These are phyloP conservation scores for Penicillium sp. DNA, from an alignment of 2,329 filamentous ascomycete genomes.

Conservation along the genomic window DNA sequence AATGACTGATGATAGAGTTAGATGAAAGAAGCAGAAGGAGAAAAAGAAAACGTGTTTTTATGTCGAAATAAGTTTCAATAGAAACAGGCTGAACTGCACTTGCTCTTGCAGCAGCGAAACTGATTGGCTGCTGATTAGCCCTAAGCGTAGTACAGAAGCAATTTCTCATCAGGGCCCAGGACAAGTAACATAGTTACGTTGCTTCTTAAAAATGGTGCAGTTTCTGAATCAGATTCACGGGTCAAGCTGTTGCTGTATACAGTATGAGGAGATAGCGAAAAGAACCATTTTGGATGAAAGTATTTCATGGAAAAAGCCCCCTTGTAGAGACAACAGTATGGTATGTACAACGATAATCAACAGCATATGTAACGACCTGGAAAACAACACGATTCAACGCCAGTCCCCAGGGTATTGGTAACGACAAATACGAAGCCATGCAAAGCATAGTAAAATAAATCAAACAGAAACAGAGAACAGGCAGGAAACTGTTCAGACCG, in stretches of 20 bases:
- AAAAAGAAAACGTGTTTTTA: slow-evolving; percentile 19
- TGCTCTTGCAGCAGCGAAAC: background rate
- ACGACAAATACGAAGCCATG: background rate
- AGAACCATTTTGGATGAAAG: too few relatives aligned
- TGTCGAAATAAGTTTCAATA: slow-evolving; percentile 21
- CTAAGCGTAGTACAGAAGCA: background rate
- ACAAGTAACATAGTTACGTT: background rate
- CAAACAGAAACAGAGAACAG: background rate
- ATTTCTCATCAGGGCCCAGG: background rate
- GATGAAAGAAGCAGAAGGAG: slow-evolving; percentile 6
- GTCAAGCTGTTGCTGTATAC: too few relatives aligned
- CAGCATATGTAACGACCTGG: background rate
- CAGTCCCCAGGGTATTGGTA: background rate
- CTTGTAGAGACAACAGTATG: background rate
- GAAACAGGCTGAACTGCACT: slow-evolving; percentile 6
- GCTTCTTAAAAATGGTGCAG: background rate
- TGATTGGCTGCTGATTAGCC: slow-evolving; percentile 7
- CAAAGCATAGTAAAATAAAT: background rate
- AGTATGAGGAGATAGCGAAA: too few relatives aligned
- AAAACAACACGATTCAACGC: background rate
- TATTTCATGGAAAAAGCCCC: too few relatives aligned
- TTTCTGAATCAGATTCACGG: too few relatives aligned
- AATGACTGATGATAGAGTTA: slow-evolving; percentile 29
- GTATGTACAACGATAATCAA: background rate
- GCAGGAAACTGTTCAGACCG: background rate